These are phyloP conservation scores for Mycena floridula DNA, from an alignment of 768 basidiomycete species.

Conservation along the genomic window DNA sequence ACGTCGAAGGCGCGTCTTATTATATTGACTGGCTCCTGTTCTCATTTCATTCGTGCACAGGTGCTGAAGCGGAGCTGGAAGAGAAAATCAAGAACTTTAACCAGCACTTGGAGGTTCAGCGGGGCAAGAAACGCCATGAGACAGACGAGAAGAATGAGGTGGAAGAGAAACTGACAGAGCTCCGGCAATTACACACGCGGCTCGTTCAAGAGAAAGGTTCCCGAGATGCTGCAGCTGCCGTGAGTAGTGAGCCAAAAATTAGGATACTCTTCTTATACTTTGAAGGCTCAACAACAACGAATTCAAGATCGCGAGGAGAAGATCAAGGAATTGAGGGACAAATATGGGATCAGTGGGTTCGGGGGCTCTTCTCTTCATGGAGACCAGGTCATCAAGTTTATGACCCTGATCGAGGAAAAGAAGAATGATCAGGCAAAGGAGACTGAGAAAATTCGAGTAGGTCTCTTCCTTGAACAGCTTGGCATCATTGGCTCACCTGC, in stretches of 20 bases:
- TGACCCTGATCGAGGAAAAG: conserved; percentile 55
- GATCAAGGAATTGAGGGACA: conserved; percentile 63
- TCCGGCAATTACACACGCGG: conserved; percentile 47
- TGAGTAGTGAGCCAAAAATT: conserved; percentile 15
- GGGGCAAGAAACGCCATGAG: conserved; percentile 39
- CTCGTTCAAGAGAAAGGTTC: conserved; percentile 60
- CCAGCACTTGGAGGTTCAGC: conserved; percentile 45
- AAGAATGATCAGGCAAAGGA: conserved; percentile 57
- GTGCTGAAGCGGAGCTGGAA: conserved; percentile 67
- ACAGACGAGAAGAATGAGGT: conserved; percentile 51
- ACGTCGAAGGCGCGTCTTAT: background rate
- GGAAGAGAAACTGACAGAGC: conserved; percentile 49
- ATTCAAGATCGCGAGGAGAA: conserved; percentile 65
- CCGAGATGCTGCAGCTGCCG: conserved; percentile 70
- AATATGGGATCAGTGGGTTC: conserved; percentile 70
- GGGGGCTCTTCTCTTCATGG: conserved; percentile 63
- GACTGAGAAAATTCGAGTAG: conserved; percentile 65
- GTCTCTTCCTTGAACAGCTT: too few species aligned
- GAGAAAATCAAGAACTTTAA: conserved; percentile 53
- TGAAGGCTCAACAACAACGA: conserved; percentile 68
- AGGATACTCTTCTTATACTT: background rate
- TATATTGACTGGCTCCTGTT: background rate
- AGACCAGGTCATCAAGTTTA: conserved; percentile 69
- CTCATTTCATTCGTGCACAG: conserved; percentile 28
- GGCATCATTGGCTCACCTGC: too few species aligned